Evolutionary conservation across 305 asterid genomes (phyloP), one percentile per base, ranked within the genome.

Genomic region (Andrographis paniculata): DNA sequence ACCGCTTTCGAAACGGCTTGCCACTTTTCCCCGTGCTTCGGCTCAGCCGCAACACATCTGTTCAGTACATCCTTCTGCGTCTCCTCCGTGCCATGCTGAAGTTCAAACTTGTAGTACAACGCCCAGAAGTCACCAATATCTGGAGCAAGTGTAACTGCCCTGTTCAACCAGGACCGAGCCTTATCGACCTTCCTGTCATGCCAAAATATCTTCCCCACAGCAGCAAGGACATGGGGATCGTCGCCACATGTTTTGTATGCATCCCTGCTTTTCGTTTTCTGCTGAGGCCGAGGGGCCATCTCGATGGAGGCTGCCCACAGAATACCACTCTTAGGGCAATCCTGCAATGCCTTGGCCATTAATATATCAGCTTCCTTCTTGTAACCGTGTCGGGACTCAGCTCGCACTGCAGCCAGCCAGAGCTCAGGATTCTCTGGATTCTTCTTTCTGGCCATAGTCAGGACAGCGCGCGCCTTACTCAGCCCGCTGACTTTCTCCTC

Each of bases 51-150:
- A 5, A 84, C 64, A 28, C 95, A 84, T 41, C 79, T 75, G 63
- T 60, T 71, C 63, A 88, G 38, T 3, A 84, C 93, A 55, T 88
- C 95, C 69, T 46, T 84, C 64, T 77, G 87, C 20, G 61, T 52
- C 35, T 84, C 97, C 45, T 77, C 88, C 11, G 55, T 48, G 0
- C 95, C 97, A n/a, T 79, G 84, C 49, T 81, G 87, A 31, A 75
- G 74, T 58, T 84, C 95, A 50, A 88, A 79, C 54, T 84, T 81
- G 50, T 79, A 81, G 48, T 71, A 79, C 68, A 77, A 55, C 0
- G 94, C 94, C 97, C 95, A 88, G 54, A 81, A 82, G 66, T 88
- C 97, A 37, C 97, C 97, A 56, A 72, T 61, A 67, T 88, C 95
- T 0, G 95, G 97, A 21, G 83, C 69, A 27, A 79, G 80, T 0